phyloP scores from a whole-genome alignment of 768 basidiomycete species.

The Kockovaella imperatae region DNA sequence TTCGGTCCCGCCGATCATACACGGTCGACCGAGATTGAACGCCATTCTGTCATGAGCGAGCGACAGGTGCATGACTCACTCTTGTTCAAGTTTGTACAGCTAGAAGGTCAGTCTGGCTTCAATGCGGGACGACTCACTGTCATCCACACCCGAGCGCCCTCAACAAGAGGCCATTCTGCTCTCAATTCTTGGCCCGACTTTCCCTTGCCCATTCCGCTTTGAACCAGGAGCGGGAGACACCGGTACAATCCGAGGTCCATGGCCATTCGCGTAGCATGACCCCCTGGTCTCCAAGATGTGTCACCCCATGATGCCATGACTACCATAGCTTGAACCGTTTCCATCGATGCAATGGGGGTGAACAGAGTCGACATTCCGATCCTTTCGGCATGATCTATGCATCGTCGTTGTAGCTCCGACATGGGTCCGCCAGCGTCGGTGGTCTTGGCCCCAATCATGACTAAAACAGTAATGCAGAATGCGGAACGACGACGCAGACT shows the following conservation, averaged over 20 bases:
- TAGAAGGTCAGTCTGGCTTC: neutral
- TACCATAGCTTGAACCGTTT: slow-evolving; percentile 32
- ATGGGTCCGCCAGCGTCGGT: slow-evolving; percentile 20
- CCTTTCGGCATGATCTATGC: slow-evolving; percentile 31
- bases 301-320: slow-evolving; percentile 36
- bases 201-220: slow-evolving; percentile 26
- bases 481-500: slow-evolving; percentile 32
- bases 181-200: slow-evolving; percentile 21
- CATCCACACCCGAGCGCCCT: slow-evolving; percentile 33
- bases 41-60: slow-evolving; percentile 14
- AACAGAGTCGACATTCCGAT: slow-evolving; percentile 32
- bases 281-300: slow-evolving; percentile 32
- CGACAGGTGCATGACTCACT: slow-evolving; percentile 13
- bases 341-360: slow-evolving; percentile 30
- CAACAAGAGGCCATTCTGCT: slow-evolving; percentile 25
- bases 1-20: slow-evolving; percentile 9
- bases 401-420: slow-evolving; percentile 18
- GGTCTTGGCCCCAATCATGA: slow-evolving; percentile 21
- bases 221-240: slow-evolving; percentile 23
- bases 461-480: slow-evolving; percentile 26
- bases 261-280: slow-evolving; percentile 33
- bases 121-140: slow-evolving; percentile 13
- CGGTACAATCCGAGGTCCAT: slow-evolving; percentile 34
- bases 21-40: slow-evolving; percentile 21
- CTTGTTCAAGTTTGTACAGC: slow-evolving; percentile 31